Conservation (phyloP, 1,139 yeast genomes). For the Hemisphaericaspora xylanilytica region DNA sequence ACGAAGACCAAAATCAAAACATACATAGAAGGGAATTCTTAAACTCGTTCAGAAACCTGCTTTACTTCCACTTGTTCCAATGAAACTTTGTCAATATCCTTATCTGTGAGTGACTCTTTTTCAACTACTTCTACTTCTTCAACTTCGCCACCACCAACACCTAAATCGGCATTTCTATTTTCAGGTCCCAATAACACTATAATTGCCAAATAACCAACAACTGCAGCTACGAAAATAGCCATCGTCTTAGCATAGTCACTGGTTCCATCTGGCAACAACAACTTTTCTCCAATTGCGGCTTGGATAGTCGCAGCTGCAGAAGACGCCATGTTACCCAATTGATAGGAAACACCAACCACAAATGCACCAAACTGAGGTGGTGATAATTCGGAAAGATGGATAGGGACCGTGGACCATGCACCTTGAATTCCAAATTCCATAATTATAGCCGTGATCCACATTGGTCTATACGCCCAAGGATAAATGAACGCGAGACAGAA, state of each 20-base stretch:
- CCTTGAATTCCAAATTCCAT: constrained; percentile 83
- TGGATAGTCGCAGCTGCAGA: constrained; percentile 85
- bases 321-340: constrained; percentile 79
- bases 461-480: constrained; percentile 66
- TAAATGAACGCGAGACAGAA: constrained; percentile 65
- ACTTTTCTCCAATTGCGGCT: constrained; percentile 66
- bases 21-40: no score
- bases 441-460: constrained; percentile 73
- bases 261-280: constrained; percentile 40
- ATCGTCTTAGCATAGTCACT: constrained; percentile 52
- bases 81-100: no score
- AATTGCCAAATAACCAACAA: constrained; percentile 59
- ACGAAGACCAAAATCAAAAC: no score
- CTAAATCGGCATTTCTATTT: constrained; percentile 44
- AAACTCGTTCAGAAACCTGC: no score
- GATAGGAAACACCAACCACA: constrained; percentile 74
- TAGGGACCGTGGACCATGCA: constrained; percentile 85
- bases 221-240: constrained; percentile 79
- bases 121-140: constrained; percentile 10
- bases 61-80: no score
- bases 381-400: constrained; percentile 74
- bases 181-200: constrained; percentile 74
- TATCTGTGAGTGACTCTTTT: no score
- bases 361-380: constrained; percentile 73
- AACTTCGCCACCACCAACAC: constrained; percentile 24